Base-by-base conservation (phyloP, 306 rosid genomes). In the Prunus kanzakura region DNA sequence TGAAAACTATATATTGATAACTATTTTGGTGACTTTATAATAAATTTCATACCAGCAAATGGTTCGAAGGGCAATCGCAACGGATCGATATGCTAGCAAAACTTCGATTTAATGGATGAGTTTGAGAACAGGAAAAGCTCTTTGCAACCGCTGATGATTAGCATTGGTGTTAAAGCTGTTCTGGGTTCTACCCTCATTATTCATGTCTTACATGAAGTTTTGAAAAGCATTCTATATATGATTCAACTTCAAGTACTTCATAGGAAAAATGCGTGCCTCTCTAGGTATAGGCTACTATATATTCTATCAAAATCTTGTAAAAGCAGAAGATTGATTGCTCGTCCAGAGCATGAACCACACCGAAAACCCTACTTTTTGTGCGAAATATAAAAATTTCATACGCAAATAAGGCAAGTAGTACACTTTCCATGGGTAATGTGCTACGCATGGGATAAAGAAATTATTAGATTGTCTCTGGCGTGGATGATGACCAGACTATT, bases 401-500 rank as follows among this genome's bases (percentile, higher is more conserved):
- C 63, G 73, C 71, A 68, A 73, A 62, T 22, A 29, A 77, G 71
- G 78, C 61, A 69, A 51, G 68, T 8, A 47, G 45, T 73, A 62
- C 47, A 73, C 83, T 73, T 69, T 77, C 71, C 57, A 64, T 57
- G 67, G 73, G 41, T 46, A 43, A 54, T 38, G 43, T 30, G 23
- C 74, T 56, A 60, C 58, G 41, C 71, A 60, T 74, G 71, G 71
- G 79, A 80, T 18, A 38, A 67, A 58, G 12, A 73, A 73, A 67
- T 30, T 78, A 74, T 56, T 51, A 65, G 72, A 72, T 74, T 58
- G 57, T 46, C 18, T 32, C 43, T 51, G 61, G 60, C 71, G 74
- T 71, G 83, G 76, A 81, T 45, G 78, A 71, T 18, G 74, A 29
- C 57, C 35, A n/a, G 23, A 23, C 64, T 61, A 70, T 64, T 55